phyloP scores from a whole-genome alignment of 371 early-diverging fungal genomes.

The Basidiobolus heterosporus region DNA sequence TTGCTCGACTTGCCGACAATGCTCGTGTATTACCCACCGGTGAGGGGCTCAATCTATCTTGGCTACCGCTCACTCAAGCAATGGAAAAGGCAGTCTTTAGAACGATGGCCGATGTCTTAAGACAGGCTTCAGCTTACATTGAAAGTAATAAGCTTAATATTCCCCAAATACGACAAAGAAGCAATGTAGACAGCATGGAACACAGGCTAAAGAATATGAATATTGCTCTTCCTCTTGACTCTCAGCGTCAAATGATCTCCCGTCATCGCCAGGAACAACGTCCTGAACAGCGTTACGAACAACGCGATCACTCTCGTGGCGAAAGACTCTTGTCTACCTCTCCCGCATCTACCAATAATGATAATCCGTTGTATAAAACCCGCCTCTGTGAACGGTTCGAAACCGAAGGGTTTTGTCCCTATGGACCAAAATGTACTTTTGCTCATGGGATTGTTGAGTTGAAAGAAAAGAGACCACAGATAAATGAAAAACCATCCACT shows the following conservation, averaged over 20 bases:
- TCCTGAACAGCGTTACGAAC: conserved; percentile 9
- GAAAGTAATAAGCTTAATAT: conserved; percentile 25
- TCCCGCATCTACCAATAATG: conserved; percentile 16
- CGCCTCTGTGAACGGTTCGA: conserved; percentile 68
- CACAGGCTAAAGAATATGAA: conserved; percentile 22
- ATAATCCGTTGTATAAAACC: conserved; percentile 72
- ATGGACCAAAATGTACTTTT: conserved; percentile 65
- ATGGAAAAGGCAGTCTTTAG: conserved; percentile 49
- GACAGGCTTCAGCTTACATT: conserved; percentile 42
- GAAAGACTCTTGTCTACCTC: conserved; percentile 9
- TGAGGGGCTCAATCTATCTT: conserved; percentile 53
- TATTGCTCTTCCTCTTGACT: conserved; percentile 20
- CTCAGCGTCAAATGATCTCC: conserved; percentile 19
- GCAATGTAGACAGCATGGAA: conserved; percentile 15
- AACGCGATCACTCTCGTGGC: conserved; percentile 9
- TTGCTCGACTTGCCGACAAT: conserved; percentile 48
- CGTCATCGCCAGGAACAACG: conserved; percentile 9
- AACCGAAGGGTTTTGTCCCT: conserved; percentile 61
- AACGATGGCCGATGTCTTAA: conserved; percentile 66
- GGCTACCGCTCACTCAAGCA: conserved; percentile 44
- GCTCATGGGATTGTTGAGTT: conserved; percentile 68
- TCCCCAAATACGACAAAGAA: background rate
- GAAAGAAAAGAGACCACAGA: conserved; percentile 25
- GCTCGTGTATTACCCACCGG: conserved; percentile 42
- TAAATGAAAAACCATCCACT: conserved; percentile 8